Conservation (phyloP, 2,329 filamentous ascomycete genomes). For the Monilinia aucupariae region DNA sequence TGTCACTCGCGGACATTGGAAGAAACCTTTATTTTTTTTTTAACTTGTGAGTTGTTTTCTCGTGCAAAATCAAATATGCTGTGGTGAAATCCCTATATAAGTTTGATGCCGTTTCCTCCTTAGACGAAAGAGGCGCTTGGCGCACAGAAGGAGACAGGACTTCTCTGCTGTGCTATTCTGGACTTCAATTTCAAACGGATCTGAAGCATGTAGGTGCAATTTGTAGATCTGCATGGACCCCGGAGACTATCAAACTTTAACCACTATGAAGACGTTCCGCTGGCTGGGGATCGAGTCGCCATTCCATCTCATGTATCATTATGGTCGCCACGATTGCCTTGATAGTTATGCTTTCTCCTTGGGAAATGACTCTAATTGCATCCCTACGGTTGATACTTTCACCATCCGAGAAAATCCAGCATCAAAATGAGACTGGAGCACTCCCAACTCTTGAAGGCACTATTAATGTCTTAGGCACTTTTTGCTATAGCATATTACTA, state of each 20-base stretch:
- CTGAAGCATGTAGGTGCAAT: neutral
- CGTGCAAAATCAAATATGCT: no score
- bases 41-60: no score
- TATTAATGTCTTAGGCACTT: neutral
- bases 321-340: no score
- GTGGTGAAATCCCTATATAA: no score
- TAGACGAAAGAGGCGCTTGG: no score
- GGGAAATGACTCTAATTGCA: no score
- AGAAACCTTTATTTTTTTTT: no score
- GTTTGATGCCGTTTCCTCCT: no score
- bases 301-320: no score
- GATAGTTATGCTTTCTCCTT: no score
- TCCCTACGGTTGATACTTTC: neutral
- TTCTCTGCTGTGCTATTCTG: neutral
- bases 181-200: neutral
- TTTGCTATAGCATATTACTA: neutral
- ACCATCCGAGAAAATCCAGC: neutral
- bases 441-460: neutral
- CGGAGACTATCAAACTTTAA: neutral
- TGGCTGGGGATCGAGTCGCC: neutral
- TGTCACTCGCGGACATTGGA: no score
- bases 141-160: no score
- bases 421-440: neutral
- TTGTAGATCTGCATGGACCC: neutral
- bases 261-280: neutral